Evolutionary conservation across 75 land plant genomes (phyloP), one percentile per base, ranked within the genome.

Genomic region (Adiantum capillusveneris): DNA sequence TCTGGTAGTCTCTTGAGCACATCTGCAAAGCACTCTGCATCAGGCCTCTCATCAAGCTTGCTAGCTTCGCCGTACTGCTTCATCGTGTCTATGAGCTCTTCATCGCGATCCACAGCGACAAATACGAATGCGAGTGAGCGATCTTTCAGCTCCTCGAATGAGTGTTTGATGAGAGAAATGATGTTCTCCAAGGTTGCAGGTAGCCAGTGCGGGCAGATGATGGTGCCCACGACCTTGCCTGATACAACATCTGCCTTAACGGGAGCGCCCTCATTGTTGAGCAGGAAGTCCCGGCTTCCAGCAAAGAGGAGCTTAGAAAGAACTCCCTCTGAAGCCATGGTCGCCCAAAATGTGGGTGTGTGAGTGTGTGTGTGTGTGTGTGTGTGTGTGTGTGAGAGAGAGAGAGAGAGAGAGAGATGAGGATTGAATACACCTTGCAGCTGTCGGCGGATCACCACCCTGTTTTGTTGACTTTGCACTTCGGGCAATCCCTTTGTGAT

Each of bases 151-250:
- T 69, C 70, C 0, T 65, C 69, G 9, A 12, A 29, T 6, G 57
- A 9, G 44, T 65, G 27, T 13, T 11, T 11, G 44, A 69, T 11
- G 27, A 55, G 34, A 2, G 16, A 7, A 5, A 69, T 7, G 16
- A 58, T 34, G 14, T 53, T 57, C 18, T 63, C 56, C 58, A 69
- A 36, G 25, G 69, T 57, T 21, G 28, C 34, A 27, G 42, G 55
- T 1, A 69, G 39, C 72, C 69, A 69, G 59, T 69, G 72, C 18
- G 72, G 72, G 20, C 68, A 71, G 29, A 69, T 69, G 41, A 63
- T 29, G 25, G 65, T 19, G 25, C 36, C 48, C 3, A 53, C 29
- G 14, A 69, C 55, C 45, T 69, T 69, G 22, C 39, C 51, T 2
- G 30, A 46, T 27, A 69, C 17, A 1, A 29, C 69, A 36, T 67